A percentile compares a stretch with the other conserved stretches of the same genome.
phyloP scores from a whole-genome alignment of 176 grass and related monocot species.

The Luzula sylvatica region DNA sequence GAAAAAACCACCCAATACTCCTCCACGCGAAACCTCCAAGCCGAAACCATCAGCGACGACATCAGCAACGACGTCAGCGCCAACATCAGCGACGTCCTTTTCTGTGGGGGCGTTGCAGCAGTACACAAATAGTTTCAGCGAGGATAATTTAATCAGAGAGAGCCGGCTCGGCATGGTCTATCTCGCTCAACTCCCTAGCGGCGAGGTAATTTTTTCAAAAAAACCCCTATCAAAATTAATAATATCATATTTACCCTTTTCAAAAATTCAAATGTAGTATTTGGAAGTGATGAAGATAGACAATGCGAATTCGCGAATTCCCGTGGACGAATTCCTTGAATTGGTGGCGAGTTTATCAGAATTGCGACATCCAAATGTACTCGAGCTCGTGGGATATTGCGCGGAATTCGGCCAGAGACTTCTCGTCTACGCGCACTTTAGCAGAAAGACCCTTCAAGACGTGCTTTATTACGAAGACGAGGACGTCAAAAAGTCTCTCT shows the following conservation, averaged over 20 bases:
- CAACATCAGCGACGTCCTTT: constrained; percentile 63
- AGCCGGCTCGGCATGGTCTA: constrained; percentile 68
- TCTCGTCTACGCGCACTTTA: constrained; percentile 78
- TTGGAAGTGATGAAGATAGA: constrained; percentile 94
- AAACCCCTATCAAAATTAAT: too few relatives aligned
- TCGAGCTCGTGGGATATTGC: constrained; percentile 81
- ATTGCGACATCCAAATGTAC: constrained; percentile 64
- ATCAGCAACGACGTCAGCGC: too few relatives aligned
- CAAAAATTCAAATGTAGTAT: constrained; percentile 26
- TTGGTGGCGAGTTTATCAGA: constrained; percentile 68
- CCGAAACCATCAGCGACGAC: background rate
- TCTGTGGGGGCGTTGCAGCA: constrained; percentile 74
- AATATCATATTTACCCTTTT: background rate
- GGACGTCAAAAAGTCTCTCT: constrained; percentile 11
- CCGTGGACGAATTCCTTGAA: constrained; percentile 71
- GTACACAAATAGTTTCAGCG: constrained; percentile 75
- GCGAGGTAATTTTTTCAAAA: constrained; percentile 43
- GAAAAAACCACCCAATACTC: constrained; percentile 12
- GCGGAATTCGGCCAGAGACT: constrained; percentile 80
- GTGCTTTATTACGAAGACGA: constrained; percentile 66
- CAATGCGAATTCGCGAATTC: constrained; percentile 48
- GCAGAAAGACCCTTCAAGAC: constrained; percentile 75
- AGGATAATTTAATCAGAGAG: constrained; percentile 84
- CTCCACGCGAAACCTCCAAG: constrained; percentile 35
- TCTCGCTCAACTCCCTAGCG: constrained; percentile 73